Evolutionary conservation across 345 rosid species (phyloP), one percentile per base, ranked within the genome.

Genomic region (Microcos paniculata): DNA sequence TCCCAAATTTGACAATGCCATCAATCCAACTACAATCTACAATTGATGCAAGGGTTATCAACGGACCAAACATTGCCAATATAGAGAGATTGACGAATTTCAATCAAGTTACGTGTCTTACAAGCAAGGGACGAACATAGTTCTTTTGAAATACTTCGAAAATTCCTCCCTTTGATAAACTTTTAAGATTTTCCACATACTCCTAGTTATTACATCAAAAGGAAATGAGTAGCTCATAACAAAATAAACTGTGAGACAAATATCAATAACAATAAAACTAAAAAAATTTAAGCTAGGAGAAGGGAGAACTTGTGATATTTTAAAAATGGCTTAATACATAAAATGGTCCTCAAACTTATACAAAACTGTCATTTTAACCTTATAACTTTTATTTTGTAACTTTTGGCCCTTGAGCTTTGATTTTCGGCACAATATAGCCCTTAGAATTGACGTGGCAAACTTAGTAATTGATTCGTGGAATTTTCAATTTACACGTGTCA

Each of bases 121-220:
- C 75, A 24, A 72, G 4, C 8, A 75, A 57, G 6, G 73, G 70
- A 19, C 45, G 30, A 13, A 12, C 57, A 66, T 76, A 76, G 18
- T 49, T 56, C 55, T 59, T 76, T 28, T 75, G 72, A 28, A 75
- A 75, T 43, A 76, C 8, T 0, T 76, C 78, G 6, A 66, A 43
- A 43, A 66, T 15, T 26, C 65, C 8, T 1, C 18, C 43, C 42
- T 67, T 3, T 26, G 66, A 52, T n/a, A 18, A 1, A 15, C 33
- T 26, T 26, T 52, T 21, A 38, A 52, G 45, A 21, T 55, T 16
- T 38, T 66, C 55, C 14, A 26, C 35, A 46, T 40, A 35, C 6
- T 56, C 73, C 78, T 75, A 19, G 4, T 4, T 14, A 48, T 2
- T 0, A 48, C 19, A 55, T 55, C 28, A 55, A 21, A 7, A 13